Evolutionary conservation across 1,139 yeast genomes (phyloP).

Genomic region (Candida pseudocylindracea): DNA sequence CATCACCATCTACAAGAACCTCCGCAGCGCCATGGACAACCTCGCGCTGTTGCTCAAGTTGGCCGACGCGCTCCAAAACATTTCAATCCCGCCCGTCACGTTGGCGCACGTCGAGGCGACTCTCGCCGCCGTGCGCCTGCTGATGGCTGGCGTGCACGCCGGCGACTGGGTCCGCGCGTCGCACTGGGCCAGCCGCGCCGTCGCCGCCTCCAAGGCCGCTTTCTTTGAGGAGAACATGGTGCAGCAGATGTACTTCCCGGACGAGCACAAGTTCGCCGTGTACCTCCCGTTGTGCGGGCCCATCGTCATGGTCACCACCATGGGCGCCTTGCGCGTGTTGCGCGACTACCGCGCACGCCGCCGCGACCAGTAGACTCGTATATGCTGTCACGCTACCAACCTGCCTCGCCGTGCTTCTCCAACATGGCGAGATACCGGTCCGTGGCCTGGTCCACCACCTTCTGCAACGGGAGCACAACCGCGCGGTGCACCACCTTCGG

Average conservation of each 20-base stretch:
- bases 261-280: constrained; percentile 85
- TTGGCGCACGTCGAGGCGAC: constrained; percentile 17
- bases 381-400: no score
- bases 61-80: constrained; percentile 44
- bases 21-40: constrained; percentile 26
- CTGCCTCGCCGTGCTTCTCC: no score
- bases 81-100: constrained; percentile 51
- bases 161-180: constrained; percentile 24
- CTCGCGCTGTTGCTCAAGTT: constrained; percentile 50
- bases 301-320: constrained; percentile 22
- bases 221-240: constrained; percentile 91
- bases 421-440: no score
- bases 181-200: constrained; percentile 28
- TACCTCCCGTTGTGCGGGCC: constrained; percentile 85
- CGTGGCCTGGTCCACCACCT: constrained; percentile 25
- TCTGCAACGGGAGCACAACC: constrained; percentile 52
- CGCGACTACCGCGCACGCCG: no score
- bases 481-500: constrained; percentile 75
- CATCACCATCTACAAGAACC: constrained; percentile 28
- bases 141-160: not conserved
- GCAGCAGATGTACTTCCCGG: constrained; percentile 85
- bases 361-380: no score
- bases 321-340: no score
- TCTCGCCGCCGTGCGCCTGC: constrained; percentile 1
- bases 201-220: constrained; percentile 42